phyloP scores from a whole-genome alignment of 139 green algal species.

The Edaphochlamys debaryana region DNA sequence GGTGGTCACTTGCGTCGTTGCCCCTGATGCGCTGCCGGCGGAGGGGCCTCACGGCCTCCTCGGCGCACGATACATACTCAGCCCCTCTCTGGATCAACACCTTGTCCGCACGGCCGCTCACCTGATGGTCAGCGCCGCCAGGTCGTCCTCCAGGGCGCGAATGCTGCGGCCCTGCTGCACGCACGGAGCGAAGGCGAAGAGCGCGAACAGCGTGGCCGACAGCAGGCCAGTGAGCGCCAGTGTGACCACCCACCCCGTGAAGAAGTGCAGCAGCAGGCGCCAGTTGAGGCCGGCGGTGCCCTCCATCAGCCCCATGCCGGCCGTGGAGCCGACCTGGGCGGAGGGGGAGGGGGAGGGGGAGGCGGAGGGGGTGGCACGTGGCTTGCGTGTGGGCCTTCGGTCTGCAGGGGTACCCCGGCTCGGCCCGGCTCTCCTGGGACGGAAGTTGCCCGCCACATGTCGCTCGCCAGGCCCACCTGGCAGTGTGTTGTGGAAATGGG shows the following conservation, averaged over 20 bases:
- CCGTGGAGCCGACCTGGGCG: constrained; percentile 31
- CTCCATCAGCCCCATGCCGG: constrained; percentile 46
- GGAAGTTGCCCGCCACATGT: too few species aligned
- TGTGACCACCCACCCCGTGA: constrained; percentile 44
- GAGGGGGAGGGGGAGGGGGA: too few species aligned
- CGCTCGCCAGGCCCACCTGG: constrained; percentile 40
- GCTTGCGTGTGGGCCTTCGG: too few species aligned
- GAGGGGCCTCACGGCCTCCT: neutral
- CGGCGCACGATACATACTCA: neutral
- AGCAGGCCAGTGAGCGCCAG: constrained; percentile 29
- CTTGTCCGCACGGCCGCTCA: too few species aligned
- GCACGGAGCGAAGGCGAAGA: constrained; percentile 14
- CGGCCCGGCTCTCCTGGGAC: too few species aligned
- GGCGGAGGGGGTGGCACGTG: too few species aligned
- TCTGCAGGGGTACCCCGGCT: too few species aligned
- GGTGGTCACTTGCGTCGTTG: too few species aligned
- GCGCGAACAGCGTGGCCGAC: constrained; percentile 29
- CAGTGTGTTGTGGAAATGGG: constrained; percentile 68
- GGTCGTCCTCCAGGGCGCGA: neutral
- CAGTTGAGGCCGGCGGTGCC: constrained; percentile 40
- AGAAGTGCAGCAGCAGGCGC: constrained; percentile 19
- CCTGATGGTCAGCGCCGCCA: neutral
- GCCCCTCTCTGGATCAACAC: neutral
- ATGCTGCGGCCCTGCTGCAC: neutral
- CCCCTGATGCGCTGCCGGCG: too few species aligned